Evolutionary conservation across 2,329 filamentous ascomycete species (phyloP).

Genomic region (Phialophora macrospora): DNA sequence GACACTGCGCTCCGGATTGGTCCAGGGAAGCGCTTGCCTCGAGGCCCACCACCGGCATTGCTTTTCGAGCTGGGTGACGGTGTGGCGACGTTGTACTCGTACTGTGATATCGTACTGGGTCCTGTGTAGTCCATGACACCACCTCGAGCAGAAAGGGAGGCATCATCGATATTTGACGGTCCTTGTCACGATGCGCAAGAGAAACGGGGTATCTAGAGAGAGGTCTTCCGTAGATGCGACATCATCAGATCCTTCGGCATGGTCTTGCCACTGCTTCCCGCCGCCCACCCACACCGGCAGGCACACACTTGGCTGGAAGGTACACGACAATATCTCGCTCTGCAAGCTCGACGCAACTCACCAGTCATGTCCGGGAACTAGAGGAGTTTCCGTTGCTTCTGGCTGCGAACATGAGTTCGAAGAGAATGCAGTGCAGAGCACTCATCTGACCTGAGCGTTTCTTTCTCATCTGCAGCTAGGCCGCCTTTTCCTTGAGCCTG

Average conservation of each 20-base stretch:
- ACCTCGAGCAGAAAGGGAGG: background rate
- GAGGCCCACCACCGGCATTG: background rate
- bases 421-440: slow-evolving; percentile 14
- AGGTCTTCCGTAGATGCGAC: background rate
- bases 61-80: background rate
- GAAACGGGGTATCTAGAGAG: background rate
- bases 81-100: background rate
- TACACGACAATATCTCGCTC: slow-evolving; percentile 9
- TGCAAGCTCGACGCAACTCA: slow-evolving; percentile 7
- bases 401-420: slow-evolving; percentile 28
- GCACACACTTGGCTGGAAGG: background rate
- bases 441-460: slow-evolving; percentile 26
- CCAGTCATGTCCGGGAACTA: slow-evolving; percentile 7
- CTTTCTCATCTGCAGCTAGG: slow-evolving; percentile 15
- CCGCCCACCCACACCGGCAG: background rate
- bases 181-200: background rate
- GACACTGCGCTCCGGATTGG: background rate
- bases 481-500: background rate
- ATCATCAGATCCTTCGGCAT: background rate
- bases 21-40: background rate
- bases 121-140: background rate
- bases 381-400: slow-evolving; percentile 6
- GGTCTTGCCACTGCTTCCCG: background rate
- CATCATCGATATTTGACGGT: background rate
- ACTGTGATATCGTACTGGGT: too few relatives aligned